Conservation (phyloP, 2,329 filamentous ascomycete species). For the Geosmithia morbida region DNA sequence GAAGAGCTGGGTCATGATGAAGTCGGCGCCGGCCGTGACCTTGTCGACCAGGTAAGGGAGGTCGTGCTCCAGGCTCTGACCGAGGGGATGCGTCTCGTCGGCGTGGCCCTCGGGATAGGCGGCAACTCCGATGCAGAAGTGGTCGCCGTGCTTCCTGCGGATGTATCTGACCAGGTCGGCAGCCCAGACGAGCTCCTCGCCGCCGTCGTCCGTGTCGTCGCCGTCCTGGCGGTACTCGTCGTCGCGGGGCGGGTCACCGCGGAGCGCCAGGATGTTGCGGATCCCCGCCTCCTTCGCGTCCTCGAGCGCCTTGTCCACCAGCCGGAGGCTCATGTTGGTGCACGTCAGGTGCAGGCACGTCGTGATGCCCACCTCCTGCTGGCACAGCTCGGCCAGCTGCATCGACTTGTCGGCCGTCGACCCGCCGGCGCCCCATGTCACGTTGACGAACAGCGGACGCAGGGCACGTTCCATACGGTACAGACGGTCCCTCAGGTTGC, state of each 20-base stretch:
- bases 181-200: slow-evolving; percentile 76
- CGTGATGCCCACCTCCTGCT: slow-evolving; percentile 79
- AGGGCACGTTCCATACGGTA: slow-evolving; percentile 90
- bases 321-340: slow-evolving; percentile 83
- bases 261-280: slow-evolving; percentile 80
- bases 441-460: slow-evolving; percentile 85
- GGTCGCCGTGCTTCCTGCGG: slow-evolving; percentile 69
- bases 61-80: slow-evolving; percentile 61
- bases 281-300: slow-evolving; percentile 85
- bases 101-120: slow-evolving; percentile 93
- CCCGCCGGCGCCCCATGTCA: slow-evolving; percentile 95
- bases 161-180: slow-evolving; percentile 86
- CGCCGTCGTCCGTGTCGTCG: slow-evolving; percentile 42
- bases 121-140: slow-evolving; percentile 92
- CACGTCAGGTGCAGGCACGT: slow-evolving; percentile 95
- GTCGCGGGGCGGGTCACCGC: slow-evolving; percentile 79
- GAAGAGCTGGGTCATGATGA: slow-evolving; percentile 97
- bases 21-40: slow-evolving; percentile 81
- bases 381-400: slow-evolving; percentile 88
- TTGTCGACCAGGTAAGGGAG: slow-evolving; percentile 85
- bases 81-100: slow-evolving; percentile 69
- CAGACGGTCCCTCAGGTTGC: slow-evolving; percentile 83
- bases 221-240: slow-evolving; percentile 67
- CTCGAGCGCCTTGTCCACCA: slow-evolving; percentile 81
- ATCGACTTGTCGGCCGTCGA: slow-evolving; percentile 84